Conservation (phyloP, 108 stramenopile species). For the Pseudonitzschia pungens region DNA sequence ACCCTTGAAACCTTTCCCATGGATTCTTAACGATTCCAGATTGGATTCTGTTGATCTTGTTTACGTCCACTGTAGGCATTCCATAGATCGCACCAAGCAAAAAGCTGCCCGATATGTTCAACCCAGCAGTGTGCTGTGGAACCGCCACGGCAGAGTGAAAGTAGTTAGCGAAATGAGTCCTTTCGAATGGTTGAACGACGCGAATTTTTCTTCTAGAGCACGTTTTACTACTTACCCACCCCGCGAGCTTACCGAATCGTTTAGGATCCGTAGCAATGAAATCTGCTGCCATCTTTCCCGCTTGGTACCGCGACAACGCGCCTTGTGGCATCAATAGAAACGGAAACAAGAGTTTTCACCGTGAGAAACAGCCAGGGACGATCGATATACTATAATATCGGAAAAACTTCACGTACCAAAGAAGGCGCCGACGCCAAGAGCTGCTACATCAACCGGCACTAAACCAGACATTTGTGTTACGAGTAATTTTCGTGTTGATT, state of each 20-base stretch:
- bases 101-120: constrained; percentile 73
- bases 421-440: constrained; percentile 66
- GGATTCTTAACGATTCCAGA: neutral
- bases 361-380: neutral
- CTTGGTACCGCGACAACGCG: constrained; percentile 64
- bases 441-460: constrained; percentile 52
- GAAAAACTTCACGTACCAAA: constrained; percentile 28
- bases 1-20: constrained; percentile 23
- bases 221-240: constrained; percentile 21
- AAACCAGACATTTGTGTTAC: constrained; percentile 34
- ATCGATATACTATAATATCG: neutral
- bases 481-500: too few relatives aligned
- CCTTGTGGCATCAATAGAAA: neutral
- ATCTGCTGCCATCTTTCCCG: constrained; percentile 56
- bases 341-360: neutral
- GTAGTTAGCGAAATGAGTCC: neutral
- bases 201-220: too few relatives aligned
- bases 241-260: constrained; percentile 29
- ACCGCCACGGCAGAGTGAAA: neutral
- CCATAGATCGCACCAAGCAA: constrained; percentile 61
- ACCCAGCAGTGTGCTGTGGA: constrained; percentile 61
- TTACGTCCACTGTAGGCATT: constrained; percentile 26
- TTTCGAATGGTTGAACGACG: too few relatives aligned
- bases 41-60: constrained; percentile 17
- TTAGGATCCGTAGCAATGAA: constrained; percentile 62